Percentiles rank a stretch among this genome's conserved stretches.
These are phyloP conservation scores for Grosmannia serpens DNA, from an alignment of 2,329 filamentous ascomycete species.

Conservation along the genomic window DNA sequence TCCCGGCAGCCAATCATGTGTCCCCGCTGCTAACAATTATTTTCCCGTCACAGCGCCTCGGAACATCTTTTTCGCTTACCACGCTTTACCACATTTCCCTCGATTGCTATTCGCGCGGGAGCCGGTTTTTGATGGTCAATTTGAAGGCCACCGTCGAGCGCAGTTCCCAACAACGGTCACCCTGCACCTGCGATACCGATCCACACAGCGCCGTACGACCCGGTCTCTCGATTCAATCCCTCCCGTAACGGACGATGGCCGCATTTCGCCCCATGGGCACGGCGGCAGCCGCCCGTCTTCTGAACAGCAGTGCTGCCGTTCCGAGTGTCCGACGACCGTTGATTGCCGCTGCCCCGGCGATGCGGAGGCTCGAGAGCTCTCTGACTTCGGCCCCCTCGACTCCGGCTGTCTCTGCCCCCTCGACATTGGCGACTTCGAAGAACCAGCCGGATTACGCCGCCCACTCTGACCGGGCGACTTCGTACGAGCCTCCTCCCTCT, in stretches of 20 bases:
- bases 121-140: not conserved
- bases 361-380: conserved; percentile 45
- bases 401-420: conserved; percentile 23
- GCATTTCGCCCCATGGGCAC: conserved; percentile 48
- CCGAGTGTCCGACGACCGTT: conserved; percentile 10
- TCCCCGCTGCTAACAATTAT: not conserved
- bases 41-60: not conserved
- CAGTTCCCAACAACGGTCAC: not conserved
- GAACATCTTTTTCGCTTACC: conserved; percentile 11
- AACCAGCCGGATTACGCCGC: conserved; percentile 76
- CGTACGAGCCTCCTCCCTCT: conserved; percentile 44
- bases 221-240: not conserved
- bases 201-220: not conserved
- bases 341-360: conserved; percentile 24
- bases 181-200: not conserved
- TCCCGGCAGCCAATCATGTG: conserved; percentile 19
- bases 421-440: conserved; percentile 19
- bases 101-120: conserved; percentile 9
- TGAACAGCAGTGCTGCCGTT: conserved; percentile 29
- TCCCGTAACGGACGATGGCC: conserved; percentile 38
- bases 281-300: conserved; percentile 38
- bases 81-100: conserved; percentile 10
- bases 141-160: not conserved
- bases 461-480: conserved; percentile 77
- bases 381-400: conserved; percentile 30